A percentile compares a stretch with the other conserved stretches of the same genome.
Conservation (phyloP, 2,329 filamentous ascomycete species). For the Colletotrichum sp. region DNA sequence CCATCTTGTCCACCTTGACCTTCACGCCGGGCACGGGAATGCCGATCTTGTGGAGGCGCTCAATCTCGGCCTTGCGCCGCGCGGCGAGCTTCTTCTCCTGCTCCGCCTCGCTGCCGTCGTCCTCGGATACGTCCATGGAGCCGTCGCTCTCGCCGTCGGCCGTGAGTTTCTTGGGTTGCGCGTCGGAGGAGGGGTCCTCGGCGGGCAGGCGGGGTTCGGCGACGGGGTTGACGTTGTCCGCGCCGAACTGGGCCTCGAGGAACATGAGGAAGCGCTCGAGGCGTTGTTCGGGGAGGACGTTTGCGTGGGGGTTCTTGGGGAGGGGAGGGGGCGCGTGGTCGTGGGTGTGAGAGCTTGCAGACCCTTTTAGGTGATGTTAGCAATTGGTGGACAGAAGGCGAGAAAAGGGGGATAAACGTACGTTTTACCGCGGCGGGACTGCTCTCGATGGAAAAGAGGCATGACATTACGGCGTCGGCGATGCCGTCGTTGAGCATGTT, state of each 20-base stretch:
- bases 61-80: conserved; percentile 71
- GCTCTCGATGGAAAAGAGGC: conserved; percentile 89
- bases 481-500: conserved; percentile 98
- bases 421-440: conserved; percentile 94
- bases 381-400: conserved; percentile 26
- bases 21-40: conserved; percentile 90
- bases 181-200: background rate
- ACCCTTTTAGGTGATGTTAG: conserved; percentile 50
- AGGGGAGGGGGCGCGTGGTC: conserved; percentile 32
- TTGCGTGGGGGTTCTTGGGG: conserved; percentile 73
- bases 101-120: conserved; percentile 33
- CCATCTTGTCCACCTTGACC: conserved; percentile 86
- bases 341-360: conserved; percentile 58
- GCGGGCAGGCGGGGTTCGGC: conserved; percentile 62
- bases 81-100: conserved; percentile 50
- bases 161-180: conserved; percentile 34
- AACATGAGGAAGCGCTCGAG: conserved; percentile 91
- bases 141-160: conserved; percentile 25
- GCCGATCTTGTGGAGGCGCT: conserved; percentile 79
- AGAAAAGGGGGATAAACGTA: conserved; percentile 59
- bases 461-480: conserved; percentile 95
- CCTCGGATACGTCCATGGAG: conserved; percentile 19
- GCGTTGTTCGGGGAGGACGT: conserved; percentile 74
- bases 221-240: conserved; percentile 81
- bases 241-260: conserved; percentile 94